These are phyloP conservation scores for Chlorencoelia australis DNA, from an alignment of 2,329 filamentous ascomycete species.

Conservation along the genomic window DNA sequence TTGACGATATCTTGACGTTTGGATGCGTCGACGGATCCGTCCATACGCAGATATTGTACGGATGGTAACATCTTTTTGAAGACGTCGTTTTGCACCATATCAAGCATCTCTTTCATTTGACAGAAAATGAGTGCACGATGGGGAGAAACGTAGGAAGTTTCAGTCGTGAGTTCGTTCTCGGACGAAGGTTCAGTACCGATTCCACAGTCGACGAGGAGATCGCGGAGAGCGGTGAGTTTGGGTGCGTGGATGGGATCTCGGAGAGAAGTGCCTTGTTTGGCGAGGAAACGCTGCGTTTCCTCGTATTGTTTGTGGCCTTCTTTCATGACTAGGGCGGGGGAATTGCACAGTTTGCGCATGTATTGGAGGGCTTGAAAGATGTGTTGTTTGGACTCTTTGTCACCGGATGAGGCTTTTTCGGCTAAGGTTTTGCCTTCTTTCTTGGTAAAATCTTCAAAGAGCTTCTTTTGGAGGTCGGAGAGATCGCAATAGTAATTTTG, in stretches of 20 bases:
- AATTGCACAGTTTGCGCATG: conserved; percentile 99
- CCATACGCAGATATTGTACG: conserved; percentile 87
- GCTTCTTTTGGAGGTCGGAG: conserved; percentile 84
- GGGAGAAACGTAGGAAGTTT: conserved; percentile 77
- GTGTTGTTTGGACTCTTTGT: conserved; percentile 92
- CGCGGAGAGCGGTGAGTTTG: conserved; percentile 81
- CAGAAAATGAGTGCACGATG: conserved; percentile 96
- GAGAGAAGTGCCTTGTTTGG: conserved; percentile 68
- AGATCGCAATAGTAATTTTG: conserved; percentile 99
- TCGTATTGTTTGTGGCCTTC: conserved; percentile 85
- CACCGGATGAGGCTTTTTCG: conserved; percentile 70
- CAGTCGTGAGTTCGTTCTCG: conserved; percentile 45
- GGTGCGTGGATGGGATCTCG: conserved; percentile 83
- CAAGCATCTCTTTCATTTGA: conserved; percentile 99
- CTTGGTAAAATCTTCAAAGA: conserved; percentile 94
- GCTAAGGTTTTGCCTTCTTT: conserved; percentile 84
- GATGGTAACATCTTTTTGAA: conserved; percentile 83
- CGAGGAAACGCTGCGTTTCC: conserved; percentile 71
- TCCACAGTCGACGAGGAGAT: conserved; percentile 95
- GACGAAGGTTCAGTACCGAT: conserved; percentile 61
- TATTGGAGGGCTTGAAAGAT: conserved; percentile 99
- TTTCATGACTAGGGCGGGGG: conserved; percentile 91
- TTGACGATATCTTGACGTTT: conserved; percentile 97
- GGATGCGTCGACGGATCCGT: conserved; percentile 84
- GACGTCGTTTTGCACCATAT: conserved; percentile 95